A percentile compares a stretch with the other conserved stretches of the same genome.
Conservation (phyloP, 305 asterid species). For the Euphrasia arctica region DNA sequence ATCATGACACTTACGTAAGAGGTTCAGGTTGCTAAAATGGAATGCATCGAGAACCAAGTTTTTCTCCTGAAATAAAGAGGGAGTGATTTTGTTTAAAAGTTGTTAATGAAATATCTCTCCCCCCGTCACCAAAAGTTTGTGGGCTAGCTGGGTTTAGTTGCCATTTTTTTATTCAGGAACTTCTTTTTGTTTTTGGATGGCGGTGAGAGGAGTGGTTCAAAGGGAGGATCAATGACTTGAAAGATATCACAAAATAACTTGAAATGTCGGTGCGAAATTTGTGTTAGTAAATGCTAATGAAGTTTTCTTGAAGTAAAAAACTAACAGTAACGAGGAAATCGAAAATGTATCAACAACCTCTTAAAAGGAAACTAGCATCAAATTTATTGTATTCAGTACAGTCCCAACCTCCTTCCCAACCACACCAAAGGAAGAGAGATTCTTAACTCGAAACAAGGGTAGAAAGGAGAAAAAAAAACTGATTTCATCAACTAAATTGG, state of each 20-base stretch:
- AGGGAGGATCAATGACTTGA: not conserved
- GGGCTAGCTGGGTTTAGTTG: not conserved
- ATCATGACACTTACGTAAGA: not conserved
- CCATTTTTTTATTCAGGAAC: not conserved
- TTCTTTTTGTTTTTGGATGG: not conserved
- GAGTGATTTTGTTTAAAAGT: not conserved
- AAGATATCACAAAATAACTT: not conserved
- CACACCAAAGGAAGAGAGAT: not conserved
- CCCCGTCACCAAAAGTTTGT: not conserved
- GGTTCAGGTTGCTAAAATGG: not conserved
- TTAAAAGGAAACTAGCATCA: not conserved
- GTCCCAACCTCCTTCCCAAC: not conserved
- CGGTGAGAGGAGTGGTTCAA: not conserved
- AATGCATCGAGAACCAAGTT: not conserved
- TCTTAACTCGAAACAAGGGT: not conserved
- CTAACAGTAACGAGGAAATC: not conserved
- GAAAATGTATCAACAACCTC: not conserved
- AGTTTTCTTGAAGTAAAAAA: not conserved
- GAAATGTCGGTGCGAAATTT: not conserved
- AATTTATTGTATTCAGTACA: not conserved
- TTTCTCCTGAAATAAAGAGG: not conserved
- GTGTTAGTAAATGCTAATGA: not conserved
- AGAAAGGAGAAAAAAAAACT: conserved; percentile 1
- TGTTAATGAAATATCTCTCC: too few relatives aligned
- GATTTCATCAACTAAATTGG: not conserved